phyloP scores from a whole-genome alignment of 768 basidiomycete species.

The Russula sp. region DNA sequence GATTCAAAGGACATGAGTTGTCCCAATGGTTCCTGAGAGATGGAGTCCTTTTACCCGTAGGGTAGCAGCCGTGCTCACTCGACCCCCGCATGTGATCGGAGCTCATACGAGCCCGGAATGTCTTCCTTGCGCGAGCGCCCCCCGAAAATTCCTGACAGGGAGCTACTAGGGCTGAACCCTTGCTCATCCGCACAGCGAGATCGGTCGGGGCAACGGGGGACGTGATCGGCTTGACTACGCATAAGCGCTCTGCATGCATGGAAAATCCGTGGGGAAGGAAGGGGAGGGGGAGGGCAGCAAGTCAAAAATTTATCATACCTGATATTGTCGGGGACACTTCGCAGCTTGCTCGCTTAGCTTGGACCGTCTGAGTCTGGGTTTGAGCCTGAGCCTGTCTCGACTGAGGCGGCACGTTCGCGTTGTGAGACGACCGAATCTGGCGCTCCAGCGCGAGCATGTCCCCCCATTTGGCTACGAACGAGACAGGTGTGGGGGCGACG shows the following conservation, averaged over 20 bases:
- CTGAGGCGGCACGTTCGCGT: not conserved
- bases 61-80: not conserved
- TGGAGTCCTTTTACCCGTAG: not conserved
- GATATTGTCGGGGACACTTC: not conserved
- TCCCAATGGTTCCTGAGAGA: not conserved
- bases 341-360: not conserved
- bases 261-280: too few species aligned
- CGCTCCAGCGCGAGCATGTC: slow-evolving; percentile 15
- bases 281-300: not conserved
- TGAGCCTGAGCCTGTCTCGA: not conserved
- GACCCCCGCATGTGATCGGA: not conserved
- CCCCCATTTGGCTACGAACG: slow-evolving; percentile 16
- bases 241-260: not conserved
- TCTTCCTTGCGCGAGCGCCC: not conserved
- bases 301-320: not conserved
- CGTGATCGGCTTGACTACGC: not conserved
- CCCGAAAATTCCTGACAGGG: not conserved
- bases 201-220: not conserved
- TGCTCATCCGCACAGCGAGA: not conserved
- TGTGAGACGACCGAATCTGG: slow-evolving; percentile 1
- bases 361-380: not conserved
- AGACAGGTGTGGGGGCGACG: slow-evolving; percentile 10
- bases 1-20: not conserved
- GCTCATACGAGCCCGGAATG: not conserved
- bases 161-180: not conserved